Percentiles rank a stretch among this genome's conserved stretches.
Conservation (phyloP, 208 protist genomes). For the Acanthamoeba quina region DNA sequence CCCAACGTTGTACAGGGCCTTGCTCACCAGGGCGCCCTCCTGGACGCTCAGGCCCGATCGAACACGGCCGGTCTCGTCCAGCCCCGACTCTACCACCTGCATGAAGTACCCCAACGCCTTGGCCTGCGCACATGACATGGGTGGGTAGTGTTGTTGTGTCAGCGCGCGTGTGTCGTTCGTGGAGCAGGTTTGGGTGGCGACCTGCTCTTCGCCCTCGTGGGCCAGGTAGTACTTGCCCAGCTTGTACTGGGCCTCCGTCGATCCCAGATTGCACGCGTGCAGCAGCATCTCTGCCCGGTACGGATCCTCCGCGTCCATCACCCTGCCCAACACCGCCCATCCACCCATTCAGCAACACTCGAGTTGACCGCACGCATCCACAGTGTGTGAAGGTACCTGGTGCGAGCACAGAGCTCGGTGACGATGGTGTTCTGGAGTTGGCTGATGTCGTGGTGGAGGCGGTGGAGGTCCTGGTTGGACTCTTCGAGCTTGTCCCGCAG, state of each 20-base stretch:
- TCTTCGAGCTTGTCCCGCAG: neutral
- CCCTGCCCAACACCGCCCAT: neutral
- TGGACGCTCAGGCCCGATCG: neutral
- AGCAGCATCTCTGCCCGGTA: neutral
- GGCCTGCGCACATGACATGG: neutral
- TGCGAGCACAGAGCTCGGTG: neutral
- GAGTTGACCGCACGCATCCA: too few species aligned
- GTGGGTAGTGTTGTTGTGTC: neutral
- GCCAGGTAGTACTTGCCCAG: neutral
- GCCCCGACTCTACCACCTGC: neutral
- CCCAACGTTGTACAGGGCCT: neutral
- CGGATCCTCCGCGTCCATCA: neutral
- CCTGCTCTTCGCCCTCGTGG: neutral
- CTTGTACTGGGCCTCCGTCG: neutral
- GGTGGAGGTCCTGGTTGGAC: neutral
- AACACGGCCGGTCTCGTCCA: neutral
- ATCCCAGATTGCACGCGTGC: neutral
- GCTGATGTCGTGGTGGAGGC: neutral
- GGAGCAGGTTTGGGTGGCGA: too few species aligned
- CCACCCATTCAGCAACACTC: too few species aligned
- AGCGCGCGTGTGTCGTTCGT: too few species aligned
- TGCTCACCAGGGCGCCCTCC: neutral
- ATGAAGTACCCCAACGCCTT: neutral
- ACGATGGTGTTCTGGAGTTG: neutral
- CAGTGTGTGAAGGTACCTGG: neutral